Evolutionary conservation across 1,139 yeast species (phyloP), one percentile per base, ranked within the genome.

Genomic region (Pichia kudriavzevii): DNA sequence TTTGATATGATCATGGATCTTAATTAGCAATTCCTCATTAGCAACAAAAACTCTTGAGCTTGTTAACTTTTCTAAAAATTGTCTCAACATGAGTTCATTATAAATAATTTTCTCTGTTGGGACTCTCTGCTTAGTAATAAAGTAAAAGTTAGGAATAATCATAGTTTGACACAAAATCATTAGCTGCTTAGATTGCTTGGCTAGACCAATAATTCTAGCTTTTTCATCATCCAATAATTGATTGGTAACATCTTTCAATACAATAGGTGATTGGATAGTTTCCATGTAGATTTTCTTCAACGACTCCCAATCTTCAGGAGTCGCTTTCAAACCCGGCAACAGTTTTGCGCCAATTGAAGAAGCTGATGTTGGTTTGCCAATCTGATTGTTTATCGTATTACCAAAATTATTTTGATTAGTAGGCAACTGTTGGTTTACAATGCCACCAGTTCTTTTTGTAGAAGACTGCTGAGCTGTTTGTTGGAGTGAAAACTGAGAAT

Each of bases 71-170:
- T 83, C 93, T 52, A 79, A 62, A 42, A 84, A 81, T 53, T 79
- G 80, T 49, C 76, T 79, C 29, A 84, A 75, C 80, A 84, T 79
- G 43, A 75, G 69, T 56, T 84, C 79, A 68, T 83, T 75, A 54
- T 82, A 91, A 41, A 85, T 67, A 43, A 85, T 69, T 44, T 83
- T 71, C 49, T 75, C 75, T 1, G 94, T 80, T 5, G 84, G 88
- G 38, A 76, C 84, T 30, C 68, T 70, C 53, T 80, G 82, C 48
- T 79, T 73, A 1, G 93, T 79, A 38, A 84, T 65, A 41, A 79
- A 71, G 52, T 72, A 84, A 49, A 82, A 83, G 52, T 82, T 77
- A 29, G 93, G 85, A 32, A 83, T 75, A 32, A 84, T 67, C 18
- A 55, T 45, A 43, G 78, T 78, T 52, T 84, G 94, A 16, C 81